A percentile compares a stretch with the other conserved stretches of the same genome.
phyloP scores from a whole-genome alignment of 371 early-diverging fungal species.

The Conidiobolus incongruus region DNA sequence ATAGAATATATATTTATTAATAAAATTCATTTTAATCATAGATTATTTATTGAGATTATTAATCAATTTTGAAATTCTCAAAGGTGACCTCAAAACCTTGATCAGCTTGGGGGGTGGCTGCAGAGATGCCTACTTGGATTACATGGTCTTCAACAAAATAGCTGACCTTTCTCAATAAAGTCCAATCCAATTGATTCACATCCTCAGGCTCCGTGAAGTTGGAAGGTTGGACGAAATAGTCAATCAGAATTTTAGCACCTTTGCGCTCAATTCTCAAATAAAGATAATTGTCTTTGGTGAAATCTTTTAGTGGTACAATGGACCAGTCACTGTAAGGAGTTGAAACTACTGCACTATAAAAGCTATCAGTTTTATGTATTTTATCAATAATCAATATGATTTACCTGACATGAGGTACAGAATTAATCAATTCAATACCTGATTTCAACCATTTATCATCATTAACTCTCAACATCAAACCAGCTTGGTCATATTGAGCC shows the following conservation, averaged over 20 bases:
- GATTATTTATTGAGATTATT: too few relatives aligned
- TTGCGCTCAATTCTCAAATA: neutral
- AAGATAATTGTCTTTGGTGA: neutral
- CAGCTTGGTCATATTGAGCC: constrained; percentile 2
- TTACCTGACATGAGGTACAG: neutral
- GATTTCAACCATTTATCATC: neutral
- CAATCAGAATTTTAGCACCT: neutral
- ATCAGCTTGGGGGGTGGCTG: constrained; percentile 1
- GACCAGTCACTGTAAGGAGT: constrained; percentile 1
- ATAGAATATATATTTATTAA: too few relatives aligned
- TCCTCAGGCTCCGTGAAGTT: neutral
- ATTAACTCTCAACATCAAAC: neutral
- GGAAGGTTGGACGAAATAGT: neutral
- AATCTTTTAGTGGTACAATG: neutral
- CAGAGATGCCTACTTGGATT: neutral
- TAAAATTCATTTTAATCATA: too few relatives aligned
- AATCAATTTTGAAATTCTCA: too few relatives aligned
- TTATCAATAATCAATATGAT: neutral
- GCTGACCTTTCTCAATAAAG: neutral
- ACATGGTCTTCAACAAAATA: neutral
- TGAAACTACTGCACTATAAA: neutral
- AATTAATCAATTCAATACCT: constrained; percentile 2
- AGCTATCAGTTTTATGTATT: too few relatives aligned
- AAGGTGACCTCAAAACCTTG: neutral
- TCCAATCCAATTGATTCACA: neutral